These are phyloP conservation scores for Lepiota subincarnata DNA, from an alignment of 768 basidiomycete species.

Conservation along the genomic window DNA sequence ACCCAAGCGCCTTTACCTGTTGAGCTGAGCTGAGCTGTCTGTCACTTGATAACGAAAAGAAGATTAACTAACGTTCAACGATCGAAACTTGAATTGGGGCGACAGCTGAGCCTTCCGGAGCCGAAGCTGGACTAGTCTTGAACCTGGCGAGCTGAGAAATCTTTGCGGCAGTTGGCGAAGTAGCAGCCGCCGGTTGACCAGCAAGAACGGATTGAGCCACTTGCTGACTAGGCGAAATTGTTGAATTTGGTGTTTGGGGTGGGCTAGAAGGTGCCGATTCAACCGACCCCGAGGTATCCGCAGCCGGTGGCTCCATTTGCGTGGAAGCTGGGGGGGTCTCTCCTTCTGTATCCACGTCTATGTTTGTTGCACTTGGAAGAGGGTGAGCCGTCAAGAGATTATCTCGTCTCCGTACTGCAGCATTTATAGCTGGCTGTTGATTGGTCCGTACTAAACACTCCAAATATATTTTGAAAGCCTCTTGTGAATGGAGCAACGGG, in stretches of 20 bases:
- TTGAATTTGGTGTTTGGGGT: constrained; percentile 6
- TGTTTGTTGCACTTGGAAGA: constrained; percentile 10
- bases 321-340: constrained; percentile 9
- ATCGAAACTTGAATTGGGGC: constrained; percentile 76
- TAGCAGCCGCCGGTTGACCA: constrained; percentile 21
- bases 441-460: constrained; percentile 58
- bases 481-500: constrained; percentile 64
- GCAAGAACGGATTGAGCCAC: constrained; percentile 49
- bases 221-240: constrained; percentile 30
- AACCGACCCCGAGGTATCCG: constrained; percentile 9
- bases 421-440: constrained; percentile 50
- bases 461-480: constrained; percentile 76
- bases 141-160: constrained; percentile 37
- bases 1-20: constrained; percentile 68
- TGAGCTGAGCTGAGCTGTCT: constrained; percentile 9
- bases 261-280: constrained; percentile 11
- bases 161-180: constrained; percentile 20
- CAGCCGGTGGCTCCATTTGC: constrained; percentile 12
- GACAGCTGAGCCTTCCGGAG: constrained; percentile 35
- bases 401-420: constrained; percentile 69
- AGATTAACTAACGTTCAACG: constrained; percentile 62
- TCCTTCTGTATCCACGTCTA: constrained; percentile 9
- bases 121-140: constrained; percentile 4
- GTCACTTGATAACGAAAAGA: not conserved
- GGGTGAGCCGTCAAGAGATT: constrained; percentile 44